Base-by-base conservation (phyloP, 495 filamentous ascomycete species). In the Aspergillus carlsbadensis region DNA sequence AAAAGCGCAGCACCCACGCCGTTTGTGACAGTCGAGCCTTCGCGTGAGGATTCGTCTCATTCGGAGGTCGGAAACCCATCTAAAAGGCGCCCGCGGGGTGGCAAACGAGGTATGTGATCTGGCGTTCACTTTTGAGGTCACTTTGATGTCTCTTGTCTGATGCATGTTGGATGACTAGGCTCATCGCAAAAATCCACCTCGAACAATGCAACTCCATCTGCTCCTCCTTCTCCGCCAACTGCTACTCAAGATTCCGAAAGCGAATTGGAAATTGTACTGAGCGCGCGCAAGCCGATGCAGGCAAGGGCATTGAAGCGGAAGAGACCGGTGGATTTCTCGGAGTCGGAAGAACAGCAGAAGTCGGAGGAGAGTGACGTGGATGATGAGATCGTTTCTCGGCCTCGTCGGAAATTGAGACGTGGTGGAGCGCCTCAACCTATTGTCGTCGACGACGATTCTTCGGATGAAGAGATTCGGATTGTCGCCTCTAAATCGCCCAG, bases 361-460 rank as follows among this genome's bases (percentile, higher is more conserved):
- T 63, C 56, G 20, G 55, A 56, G 20, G 66, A 66, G 11, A 71
- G 67, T 31, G 70, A 70, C 41, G 65, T 47, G 15, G 66, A 68
- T 34, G 57, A 65, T 34, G 57, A 65, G 8, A 47, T 70, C 13
- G 54, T 58, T 8, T 51, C 67, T 17, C 64, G 58, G 8, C 64
- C 68, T 8, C 68, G 63, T 36, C 69, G 71, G 33, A 72, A 68
- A 55, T 48, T 68, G n/a, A 68, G 71, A 55, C 65, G 68, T 51
- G 69, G 62, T 50, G 59, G 24, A 13, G 60, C 44, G 40, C 37
- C 52, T 51, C 58, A 18, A 49, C 42, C 53, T 24, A 45, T 57
- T 2, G 45, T 61, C 34, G 47, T 66, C 1, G 5, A 63, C 14
- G 62, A 65, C 24, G 64, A 75, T 43, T 61, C 59, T 0, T 56